Evolutionary conservation across 2,329 filamentous ascomycete species (phyloP).

Genomic region (Sclerotinia subarctica): DNA sequence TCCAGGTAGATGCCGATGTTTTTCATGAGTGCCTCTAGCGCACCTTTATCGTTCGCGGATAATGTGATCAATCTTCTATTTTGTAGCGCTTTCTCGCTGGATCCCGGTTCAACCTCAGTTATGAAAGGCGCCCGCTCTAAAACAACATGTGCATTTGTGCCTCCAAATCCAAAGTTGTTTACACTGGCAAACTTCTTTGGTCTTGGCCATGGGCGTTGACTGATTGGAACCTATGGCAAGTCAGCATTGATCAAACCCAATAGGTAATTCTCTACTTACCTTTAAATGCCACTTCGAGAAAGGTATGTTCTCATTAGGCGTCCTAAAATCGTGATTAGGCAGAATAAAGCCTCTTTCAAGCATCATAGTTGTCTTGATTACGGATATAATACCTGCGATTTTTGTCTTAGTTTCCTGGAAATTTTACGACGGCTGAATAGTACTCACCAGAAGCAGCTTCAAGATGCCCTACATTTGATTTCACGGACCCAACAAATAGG

Average conservation of each 20-base stretch:
- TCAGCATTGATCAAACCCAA: constrained; percentile 19
- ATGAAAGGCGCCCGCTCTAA: constrained; percentile 31
- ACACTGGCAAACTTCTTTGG: constrained; percentile 48
- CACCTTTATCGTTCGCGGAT: constrained; percentile 33
- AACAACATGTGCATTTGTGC: constrained; percentile 28
- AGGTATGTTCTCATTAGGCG: constrained; percentile 42
- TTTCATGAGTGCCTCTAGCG: constrained; percentile 33
- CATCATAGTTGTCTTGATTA: constrained; percentile 47
- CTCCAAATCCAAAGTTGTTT: constrained; percentile 30
- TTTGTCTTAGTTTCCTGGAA: background rate
- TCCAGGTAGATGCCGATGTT: constrained; percentile 35
- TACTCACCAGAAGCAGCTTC: constrained; percentile 39
- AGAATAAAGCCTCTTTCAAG: constrained; percentile 31
- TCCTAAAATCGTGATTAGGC: constrained; percentile 32
- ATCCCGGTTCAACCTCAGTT: constrained; percentile 31
- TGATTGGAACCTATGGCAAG: constrained; percentile 33
- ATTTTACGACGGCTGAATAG: background rate
- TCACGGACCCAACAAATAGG: constrained; percentile 29
- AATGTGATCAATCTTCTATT: constrained; percentile 36
- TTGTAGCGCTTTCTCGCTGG: constrained; percentile 27
- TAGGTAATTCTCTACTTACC: constrained; percentile 27
- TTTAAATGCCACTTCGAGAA: constrained; percentile 41
- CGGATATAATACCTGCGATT: constrained; percentile 40
- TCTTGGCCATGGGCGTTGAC: constrained; percentile 33
- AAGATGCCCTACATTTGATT: constrained; percentile 45